Conservation (phyloP, 2,329 filamentous ascomycete genomes). For the Penicillium thymicola region DNA sequence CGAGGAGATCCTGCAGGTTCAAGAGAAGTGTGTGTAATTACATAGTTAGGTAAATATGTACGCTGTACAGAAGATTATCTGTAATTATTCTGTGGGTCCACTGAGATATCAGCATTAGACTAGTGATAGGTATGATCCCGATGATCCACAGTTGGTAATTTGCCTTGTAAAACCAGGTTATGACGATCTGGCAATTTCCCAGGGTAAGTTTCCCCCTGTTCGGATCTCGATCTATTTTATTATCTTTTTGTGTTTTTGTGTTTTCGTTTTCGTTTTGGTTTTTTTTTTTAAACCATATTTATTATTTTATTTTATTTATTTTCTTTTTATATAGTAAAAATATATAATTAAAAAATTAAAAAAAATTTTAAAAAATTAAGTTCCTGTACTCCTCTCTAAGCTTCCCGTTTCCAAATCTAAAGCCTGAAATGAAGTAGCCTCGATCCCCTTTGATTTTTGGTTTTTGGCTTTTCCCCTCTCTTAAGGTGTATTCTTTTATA, state of each 20-base stretch:
- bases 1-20: background rate
- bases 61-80: background rate
- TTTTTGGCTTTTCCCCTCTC: slow-evolving; percentile 7
- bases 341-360: too few species aligned
- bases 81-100: background rate
- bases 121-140: slow-evolving; percentile 18
- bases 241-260: background rate
- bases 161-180: slow-evolving; percentile 17
- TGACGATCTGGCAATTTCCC: slow-evolving; percentile 17
- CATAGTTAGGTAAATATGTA: background rate
- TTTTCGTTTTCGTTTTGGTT: background rate
- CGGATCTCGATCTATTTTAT: slow-evolving; percentile 9
- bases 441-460: slow-evolving; percentile 19
- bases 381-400: slow-evolving; percentile 12
- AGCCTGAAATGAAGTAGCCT: slow-evolving; percentile 23
- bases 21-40: background rate
- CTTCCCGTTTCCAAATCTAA: slow-evolving; percentile 22
- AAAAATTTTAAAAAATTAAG: background rate
- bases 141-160: slow-evolving; percentile 27
- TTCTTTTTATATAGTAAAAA: too few species aligned
- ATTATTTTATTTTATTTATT: background rate
- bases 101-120: background rate
- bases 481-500: slow-evolving; percentile 10
- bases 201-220: slow-evolving; percentile 8
- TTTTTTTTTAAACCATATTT: background rate